Conservation (phyloP, 768 basidiomycete species). For the Fibroporia radiculosa region DNA sequence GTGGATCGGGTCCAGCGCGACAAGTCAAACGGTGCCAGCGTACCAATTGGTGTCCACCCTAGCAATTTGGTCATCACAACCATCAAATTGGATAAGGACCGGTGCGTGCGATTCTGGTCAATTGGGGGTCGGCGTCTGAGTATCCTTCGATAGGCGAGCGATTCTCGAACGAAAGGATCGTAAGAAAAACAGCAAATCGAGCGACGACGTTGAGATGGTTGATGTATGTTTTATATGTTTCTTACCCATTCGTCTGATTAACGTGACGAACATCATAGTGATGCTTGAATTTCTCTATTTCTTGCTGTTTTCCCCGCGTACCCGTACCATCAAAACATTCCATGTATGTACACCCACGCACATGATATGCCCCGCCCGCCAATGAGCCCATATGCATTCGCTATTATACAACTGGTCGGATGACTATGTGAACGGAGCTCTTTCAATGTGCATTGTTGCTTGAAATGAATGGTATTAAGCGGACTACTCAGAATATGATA, state of each 20-base stretch:
- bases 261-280: conserved; percentile 25
- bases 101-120: no score
- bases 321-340: conserved; percentile 39
- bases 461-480: conserved; percentile 12
- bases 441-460: not conserved
- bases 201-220: conserved; percentile 69
- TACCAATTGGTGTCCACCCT: conserved; percentile 92
- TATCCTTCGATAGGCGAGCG: conserved; percentile 49
- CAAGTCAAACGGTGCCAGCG: conserved; percentile 93
- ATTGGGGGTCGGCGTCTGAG: not conserved
- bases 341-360: conserved; percentile 53
- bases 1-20: conserved; percentile 97
- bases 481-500: conserved; percentile 63
- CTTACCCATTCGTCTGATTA: conserved; percentile 9
- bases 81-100: conserved; percentile 90
- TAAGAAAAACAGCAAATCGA: conserved; percentile 47
- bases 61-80: conserved; percentile 93
- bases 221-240: conserved; percentile 46
- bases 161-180: conserved; percentile 84
- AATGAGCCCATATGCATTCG: conserved; percentile 32
- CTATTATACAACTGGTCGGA: not conserved
- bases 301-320: conserved; percentile 20
- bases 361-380: conserved; percentile 59
- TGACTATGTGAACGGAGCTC: not conserved
- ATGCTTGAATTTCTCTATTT: conserved; percentile 19